Percentiles rank a stretch among this genome's conserved stretches.
phyloP scores from a whole-genome alignment of 2,329 filamentous ascomycete species.

The Nemania diffusa region DNA sequence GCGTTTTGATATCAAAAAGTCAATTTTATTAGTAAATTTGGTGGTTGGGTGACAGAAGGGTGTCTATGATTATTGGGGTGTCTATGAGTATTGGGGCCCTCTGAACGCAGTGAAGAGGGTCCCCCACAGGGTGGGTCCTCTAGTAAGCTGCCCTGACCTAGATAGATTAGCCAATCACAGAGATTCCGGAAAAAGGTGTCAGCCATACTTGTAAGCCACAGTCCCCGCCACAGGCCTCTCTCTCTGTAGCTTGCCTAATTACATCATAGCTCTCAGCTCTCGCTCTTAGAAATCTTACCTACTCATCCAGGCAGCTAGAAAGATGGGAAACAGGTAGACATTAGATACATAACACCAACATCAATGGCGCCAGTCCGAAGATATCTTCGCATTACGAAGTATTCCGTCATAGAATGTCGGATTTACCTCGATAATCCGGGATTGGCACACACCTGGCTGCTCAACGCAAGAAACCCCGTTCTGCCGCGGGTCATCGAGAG shows the following conservation, averaged over 20 bases:
- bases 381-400: constrained; percentile 91
- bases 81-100: no score
- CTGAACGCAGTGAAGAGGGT: no score
- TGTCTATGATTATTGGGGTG: no score
- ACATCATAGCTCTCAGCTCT: constrained; percentile 31
- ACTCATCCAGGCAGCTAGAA: background rate
- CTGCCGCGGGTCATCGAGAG: constrained; percentile 85
- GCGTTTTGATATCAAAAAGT: no score
- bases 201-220: constrained; percentile 3
- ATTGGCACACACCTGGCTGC: constrained; percentile 83
- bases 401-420: constrained; percentile 94
- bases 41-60: no score
- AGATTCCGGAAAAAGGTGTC: no score
- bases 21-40: no score
- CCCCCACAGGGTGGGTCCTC: no score
- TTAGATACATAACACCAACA: background rate
- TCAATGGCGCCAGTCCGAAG: constrained; percentile 86
- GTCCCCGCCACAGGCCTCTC: background rate
- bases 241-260: background rate
- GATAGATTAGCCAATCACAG: background rate
- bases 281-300: background rate
- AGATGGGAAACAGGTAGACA: background rate
- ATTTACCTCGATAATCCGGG: constrained; percentile 95
- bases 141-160: no score
- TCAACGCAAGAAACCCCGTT: constrained; percentile 78